Conservation (phyloP, 2,329 filamentous ascomycete genomes). For the Amauroascus verrucosus region DNA sequence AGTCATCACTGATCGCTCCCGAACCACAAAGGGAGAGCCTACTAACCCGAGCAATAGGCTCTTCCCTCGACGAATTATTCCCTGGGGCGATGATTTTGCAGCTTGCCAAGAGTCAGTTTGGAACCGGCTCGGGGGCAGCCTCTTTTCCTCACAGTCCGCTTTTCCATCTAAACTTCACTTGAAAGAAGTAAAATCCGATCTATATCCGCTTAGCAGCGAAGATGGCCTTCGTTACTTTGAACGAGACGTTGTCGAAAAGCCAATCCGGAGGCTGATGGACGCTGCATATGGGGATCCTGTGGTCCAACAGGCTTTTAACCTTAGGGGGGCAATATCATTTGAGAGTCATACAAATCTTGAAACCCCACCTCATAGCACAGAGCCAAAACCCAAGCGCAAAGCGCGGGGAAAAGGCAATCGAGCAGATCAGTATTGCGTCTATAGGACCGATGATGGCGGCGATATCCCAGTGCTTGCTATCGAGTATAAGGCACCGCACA, state of each 20-base stretch:
- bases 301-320: background rate
- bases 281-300: slow-evolving; percentile 16
- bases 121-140: slow-evolving; percentile 2
- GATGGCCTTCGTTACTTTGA: slow-evolving; percentile 27
- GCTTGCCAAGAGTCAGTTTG: slow-evolving; percentile 7
- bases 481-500: slow-evolving; percentile 24
- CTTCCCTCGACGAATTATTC: slow-evolving; percentile 10
- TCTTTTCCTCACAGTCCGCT: slow-evolving; percentile 4
- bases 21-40: slow-evolving; percentile 12
- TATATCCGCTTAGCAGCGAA: slow-evolving; percentile 30
- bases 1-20: slow-evolving; percentile 10
- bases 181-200: slow-evolving; percentile 10
- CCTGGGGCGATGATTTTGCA: slow-evolving; percentile 8
- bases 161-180: slow-evolving; percentile 15
- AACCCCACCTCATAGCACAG: background rate
- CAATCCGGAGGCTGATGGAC: slow-evolving; percentile 28
- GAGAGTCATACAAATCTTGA: slow-evolving; percentile 16
- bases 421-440: slow-evolving; percentile 22
- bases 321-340: background rate
- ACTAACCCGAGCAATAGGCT: slow-evolving; percentile 14
- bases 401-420: slow-evolving; percentile 6
- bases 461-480: slow-evolving; percentile 20
- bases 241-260: slow-evolving; percentile 29
- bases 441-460: slow-evolving; percentile 17
- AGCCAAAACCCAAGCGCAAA: background rate